Conservation (phyloP, 108 stramenopile species). For the Cyclotella distinguenda region DNA sequence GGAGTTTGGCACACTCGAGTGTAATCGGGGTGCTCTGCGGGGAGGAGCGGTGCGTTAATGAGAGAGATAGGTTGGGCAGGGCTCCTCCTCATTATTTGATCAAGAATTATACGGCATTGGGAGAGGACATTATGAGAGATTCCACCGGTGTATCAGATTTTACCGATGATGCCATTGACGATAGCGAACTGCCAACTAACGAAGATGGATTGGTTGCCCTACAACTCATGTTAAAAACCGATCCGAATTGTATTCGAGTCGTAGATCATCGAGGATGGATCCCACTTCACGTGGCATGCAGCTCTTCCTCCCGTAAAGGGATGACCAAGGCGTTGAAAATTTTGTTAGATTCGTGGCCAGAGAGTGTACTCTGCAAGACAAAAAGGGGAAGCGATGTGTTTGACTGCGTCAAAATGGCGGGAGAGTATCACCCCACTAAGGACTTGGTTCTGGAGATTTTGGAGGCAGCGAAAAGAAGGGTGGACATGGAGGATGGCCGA, state of each 20-base stretch:
- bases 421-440: slow-evolving; percentile 20
- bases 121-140: slow-evolving; percentile 14
- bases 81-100: slow-evolving; percentile 42
- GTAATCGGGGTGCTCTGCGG: slow-evolving; percentile 33
- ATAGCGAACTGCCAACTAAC: slow-evolving; percentile 1
- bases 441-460: slow-evolving; percentile 23
- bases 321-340: slow-evolving; percentile 26
- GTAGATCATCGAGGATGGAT: slow-evolving; percentile 44
- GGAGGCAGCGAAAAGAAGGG: slow-evolving; percentile 9
- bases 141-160: not conserved
- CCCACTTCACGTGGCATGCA: slow-evolving; percentile 44
- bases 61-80: slow-evolving; percentile 31
- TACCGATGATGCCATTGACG: not conserved
- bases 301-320: slow-evolving; percentile 32
- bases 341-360: slow-evolving; percentile 30
- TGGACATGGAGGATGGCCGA: too few species aligned
- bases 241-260: slow-evolving; percentile 26
- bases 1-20: slow-evolving; percentile 34
- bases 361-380: slow-evolving; percentile 25
- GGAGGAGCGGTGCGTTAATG: slow-evolving; percentile 34
- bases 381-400: slow-evolving; percentile 33
- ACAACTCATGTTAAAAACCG: slow-evolving; percentile 16
- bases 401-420: slow-evolving; percentile 31
- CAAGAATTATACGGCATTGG: slow-evolving; percentile 29
- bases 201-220: slow-evolving; percentile 27